phyloP scores from a whole-genome alignment of 2,329 filamentous ascomycete genomes.

The Leptographium galeiforme region DNA sequence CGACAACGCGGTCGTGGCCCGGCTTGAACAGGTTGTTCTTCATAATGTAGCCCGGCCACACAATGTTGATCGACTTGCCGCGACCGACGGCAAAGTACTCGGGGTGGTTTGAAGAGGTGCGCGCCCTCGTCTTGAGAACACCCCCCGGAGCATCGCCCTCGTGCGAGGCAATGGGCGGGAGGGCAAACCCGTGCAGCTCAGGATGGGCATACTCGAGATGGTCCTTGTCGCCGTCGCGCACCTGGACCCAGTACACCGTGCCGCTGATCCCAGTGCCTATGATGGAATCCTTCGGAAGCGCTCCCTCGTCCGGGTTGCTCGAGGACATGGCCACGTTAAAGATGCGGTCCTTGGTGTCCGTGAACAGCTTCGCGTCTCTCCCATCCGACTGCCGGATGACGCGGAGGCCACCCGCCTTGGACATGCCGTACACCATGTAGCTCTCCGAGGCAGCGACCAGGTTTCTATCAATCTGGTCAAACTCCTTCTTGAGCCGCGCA shows the following conservation, averaged over 20 bases:
- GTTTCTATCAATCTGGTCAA: constrained; percentile 92
- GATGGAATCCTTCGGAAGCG: constrained; percentile 60
- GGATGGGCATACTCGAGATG: constrained; percentile 65
- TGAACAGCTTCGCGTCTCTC: constrained; percentile 82
- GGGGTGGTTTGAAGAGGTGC: constrained; percentile 75
- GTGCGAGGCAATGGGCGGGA: constrained; percentile 72
- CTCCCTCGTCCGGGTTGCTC: constrained; percentile 40
- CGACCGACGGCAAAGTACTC: constrained; percentile 92
- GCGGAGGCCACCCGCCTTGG: constrained; percentile 81
- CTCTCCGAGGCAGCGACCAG: constrained; percentile 78
- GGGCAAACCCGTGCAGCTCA: constrained; percentile 74
- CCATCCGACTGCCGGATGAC: constrained; percentile 93
- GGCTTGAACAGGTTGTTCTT: constrained; percentile 50
- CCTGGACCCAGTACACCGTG: constrained; percentile 87
- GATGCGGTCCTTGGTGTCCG: constrained; percentile 79
- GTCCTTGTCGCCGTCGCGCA: constrained; percentile 65
- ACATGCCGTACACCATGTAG: constrained; percentile 90
- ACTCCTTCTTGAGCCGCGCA: constrained; percentile 89
- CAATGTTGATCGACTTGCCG: constrained; percentile 89
- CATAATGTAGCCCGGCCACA: constrained; percentile 55
- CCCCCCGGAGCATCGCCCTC: constrained; percentile 87
- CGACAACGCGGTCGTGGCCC: constrained; percentile 55
- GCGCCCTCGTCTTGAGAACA: constrained; percentile 88
- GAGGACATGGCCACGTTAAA: constrained; percentile 85
- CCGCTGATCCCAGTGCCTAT: constrained; percentile 90